Conservation (phyloP, 805 yeast genomes). For the Cephaloascus fragrans region DNA sequence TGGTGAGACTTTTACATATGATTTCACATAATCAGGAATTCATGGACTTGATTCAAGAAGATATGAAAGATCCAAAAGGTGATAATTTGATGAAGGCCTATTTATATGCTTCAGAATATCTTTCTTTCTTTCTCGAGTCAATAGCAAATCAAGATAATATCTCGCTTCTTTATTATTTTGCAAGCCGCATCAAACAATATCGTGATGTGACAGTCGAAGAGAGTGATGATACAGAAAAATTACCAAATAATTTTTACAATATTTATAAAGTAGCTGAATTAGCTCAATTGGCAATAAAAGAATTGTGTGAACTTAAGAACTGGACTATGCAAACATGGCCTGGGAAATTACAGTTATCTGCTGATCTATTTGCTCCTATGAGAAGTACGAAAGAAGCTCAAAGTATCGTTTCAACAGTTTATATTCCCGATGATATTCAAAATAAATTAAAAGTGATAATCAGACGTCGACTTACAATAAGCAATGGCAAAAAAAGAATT, state of each 20-base stretch:
- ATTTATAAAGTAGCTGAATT: conserved; percentile 67
- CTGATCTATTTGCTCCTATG: conserved; percentile 63
- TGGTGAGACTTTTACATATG: conserved; percentile 58
- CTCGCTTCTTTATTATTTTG: conserved; percentile 63
- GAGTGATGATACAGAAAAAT: conserved; percentile 14
- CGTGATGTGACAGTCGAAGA: conserved; percentile 42
- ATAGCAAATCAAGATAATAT: conserved; percentile 59
- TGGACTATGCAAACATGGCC: conserved; percentile 82
- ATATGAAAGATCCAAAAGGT: conserved; percentile 5
- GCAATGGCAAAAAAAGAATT: conserved; percentile 6
- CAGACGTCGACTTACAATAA: conserved; percentile 12
- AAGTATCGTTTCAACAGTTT: conserved; percentile 41
- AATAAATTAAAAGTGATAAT: conserved; percentile 21
- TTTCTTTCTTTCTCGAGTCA: conserved; percentile 48
- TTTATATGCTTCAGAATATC: conserved; percentile 46
- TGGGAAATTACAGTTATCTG: conserved; percentile 59
- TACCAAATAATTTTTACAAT: conserved; percentile 19
- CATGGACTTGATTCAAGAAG: conserved; percentile 23
- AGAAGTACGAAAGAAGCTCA: conserved; percentile 49
- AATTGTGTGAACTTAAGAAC: conserved; percentile 41
- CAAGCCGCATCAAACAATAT: conserved; percentile 73
- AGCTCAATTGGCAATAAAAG: conserved; percentile 55
- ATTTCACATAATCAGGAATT: conserved; percentile 71
- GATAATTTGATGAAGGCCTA: conserved; percentile 29
- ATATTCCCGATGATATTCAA: conserved; percentile 38